Evolutionary conservation across 2,329 filamentous ascomycete species (phyloP).

Genomic region (Fusarium domesticum): DNA sequence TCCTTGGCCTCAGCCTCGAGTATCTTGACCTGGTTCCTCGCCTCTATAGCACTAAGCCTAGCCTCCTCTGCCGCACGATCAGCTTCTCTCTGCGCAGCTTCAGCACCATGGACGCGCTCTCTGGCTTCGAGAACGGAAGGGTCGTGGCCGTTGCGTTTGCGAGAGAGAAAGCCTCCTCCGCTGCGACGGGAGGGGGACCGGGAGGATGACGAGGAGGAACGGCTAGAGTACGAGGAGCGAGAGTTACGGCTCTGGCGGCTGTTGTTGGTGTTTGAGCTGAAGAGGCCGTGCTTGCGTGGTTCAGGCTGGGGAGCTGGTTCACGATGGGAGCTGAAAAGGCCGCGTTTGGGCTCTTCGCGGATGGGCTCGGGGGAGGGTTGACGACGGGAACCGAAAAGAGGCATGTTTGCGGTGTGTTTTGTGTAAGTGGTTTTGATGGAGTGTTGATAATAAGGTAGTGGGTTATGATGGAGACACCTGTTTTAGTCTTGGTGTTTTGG

Average conservation of each 20-base stretch:
- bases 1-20: slow-evolving; percentile 65
- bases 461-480: no score
- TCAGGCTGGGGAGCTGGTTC: slow-evolving; percentile 33
- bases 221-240: slow-evolving; percentile 11
- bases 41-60: slow-evolving; percentile 57
- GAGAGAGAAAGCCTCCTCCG: slow-evolving; percentile 40
- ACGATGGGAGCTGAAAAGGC: slow-evolving; percentile 18
- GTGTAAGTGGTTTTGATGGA: slow-evolving; percentile 5
- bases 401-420: slow-evolving; percentile 4
- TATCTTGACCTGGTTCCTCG: slow-evolving; percentile 59
- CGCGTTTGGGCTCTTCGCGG: slow-evolving; percentile 19
- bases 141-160: slow-evolving; percentile 49
- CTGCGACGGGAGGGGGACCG: slow-evolving; percentile 16
- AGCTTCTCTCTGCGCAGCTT: slow-evolving; percentile 62
- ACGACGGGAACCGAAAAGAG: slow-evolving; percentile 17
- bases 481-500: not conserved
- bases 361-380: slow-evolving; percentile 34
- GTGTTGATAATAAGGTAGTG: not conserved
- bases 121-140: slow-evolving; percentile 59
- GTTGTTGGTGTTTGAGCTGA: slow-evolving; percentile 23
- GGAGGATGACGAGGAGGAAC: slow-evolving; percentile 10
- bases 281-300: not conserved
- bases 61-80: slow-evolving; percentile 61
- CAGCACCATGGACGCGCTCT: slow-evolving; percentile 60
- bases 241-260: slow-evolving; percentile 10